Evolutionary conservation across 2,329 filamentous ascomycete genomes (phyloP).

Genomic region (Dactylonectria macrodidyma): DNA sequence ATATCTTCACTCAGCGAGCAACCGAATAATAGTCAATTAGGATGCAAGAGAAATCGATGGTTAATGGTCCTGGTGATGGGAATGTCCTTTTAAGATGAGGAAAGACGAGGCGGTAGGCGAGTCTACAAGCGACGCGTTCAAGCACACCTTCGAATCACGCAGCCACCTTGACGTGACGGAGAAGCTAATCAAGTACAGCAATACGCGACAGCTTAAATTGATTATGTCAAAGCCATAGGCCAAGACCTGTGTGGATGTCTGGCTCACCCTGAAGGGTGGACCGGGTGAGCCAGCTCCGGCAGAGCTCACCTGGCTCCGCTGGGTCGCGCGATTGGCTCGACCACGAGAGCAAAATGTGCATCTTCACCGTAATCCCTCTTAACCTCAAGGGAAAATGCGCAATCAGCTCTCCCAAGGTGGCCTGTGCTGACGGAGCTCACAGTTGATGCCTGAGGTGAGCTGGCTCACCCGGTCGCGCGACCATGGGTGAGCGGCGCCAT

Average conservation of each 20-base stretch:
- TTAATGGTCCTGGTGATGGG: neutral
- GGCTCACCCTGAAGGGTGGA: conserved; percentile 18
- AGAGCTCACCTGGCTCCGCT: conserved; percentile 9
- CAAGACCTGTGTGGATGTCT: conserved; percentile 18
- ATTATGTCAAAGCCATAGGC: conserved; percentile 8
- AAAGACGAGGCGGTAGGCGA: neutral
- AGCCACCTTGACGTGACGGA: conserved; percentile 6
- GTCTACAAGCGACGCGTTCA: conserved; percentile 5
- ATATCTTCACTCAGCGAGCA: conserved; percentile 5
- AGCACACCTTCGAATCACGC: neutral
- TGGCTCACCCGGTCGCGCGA: neutral
- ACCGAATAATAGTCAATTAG: conserved; percentile 8
- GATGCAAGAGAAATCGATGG: conserved; percentile 8
- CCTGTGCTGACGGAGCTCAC: neutral
- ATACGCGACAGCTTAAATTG: conserved; percentile 11
- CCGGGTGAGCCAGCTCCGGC: conserved; percentile 11
- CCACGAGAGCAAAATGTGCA: conserved; percentile 3
- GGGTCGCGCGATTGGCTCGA: conserved; percentile 14
- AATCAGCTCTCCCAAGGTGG: neutral
- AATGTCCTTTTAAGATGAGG: conserved; percentile 10
- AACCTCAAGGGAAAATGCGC: no score
- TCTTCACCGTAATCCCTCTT: no score
- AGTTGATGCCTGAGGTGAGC: neutral
- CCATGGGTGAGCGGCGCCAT: no score
- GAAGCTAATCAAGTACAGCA: conserved; percentile 17